Evolutionary conservation across 331 rosid genomes (phyloP).

Genomic region (Quercus tomentella): DNA sequence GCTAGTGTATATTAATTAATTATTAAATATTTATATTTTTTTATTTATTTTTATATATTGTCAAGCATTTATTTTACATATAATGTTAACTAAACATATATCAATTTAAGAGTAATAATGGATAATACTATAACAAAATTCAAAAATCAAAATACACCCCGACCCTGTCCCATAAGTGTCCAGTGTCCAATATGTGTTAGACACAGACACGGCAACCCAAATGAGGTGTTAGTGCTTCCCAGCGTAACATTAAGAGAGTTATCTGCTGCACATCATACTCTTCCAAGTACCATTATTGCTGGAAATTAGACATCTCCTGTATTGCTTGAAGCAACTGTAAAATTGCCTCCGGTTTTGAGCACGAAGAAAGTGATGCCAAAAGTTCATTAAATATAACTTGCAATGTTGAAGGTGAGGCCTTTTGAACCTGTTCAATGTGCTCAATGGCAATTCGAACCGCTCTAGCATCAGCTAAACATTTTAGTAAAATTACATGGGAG

Average conservation of each 20-base stretch:
- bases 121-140: too few relatives aligned
- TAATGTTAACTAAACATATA: too few relatives aligned
- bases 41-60: too few relatives aligned
- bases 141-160: too few relatives aligned
- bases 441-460: constrained; percentile 51
- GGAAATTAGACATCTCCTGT: constrained; percentile 29
- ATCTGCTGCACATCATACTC: constrained; percentile 11
- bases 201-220: too few relatives aligned
- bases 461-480: constrained; percentile 54
- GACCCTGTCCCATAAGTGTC: too few relatives aligned
- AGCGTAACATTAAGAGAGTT: neutral
- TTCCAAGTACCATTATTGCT: constrained; percentile 16
- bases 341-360: constrained; percentile 47
- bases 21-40: too few relatives aligned
- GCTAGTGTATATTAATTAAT: too few relatives aligned
- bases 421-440: constrained; percentile 55
- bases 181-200: too few relatives aligned
- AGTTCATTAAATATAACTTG: constrained; percentile 49
- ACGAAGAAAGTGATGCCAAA: constrained; percentile 56
- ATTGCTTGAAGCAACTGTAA: constrained; percentile 50
- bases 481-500: constrained; percentile 60
- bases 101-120: too few relatives aligned
- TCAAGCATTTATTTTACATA: too few relatives aligned
- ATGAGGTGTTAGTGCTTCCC: too few relatives aligned
- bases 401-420: constrained; percentile 47